phyloP scores from a whole-genome alignment of 2,329 filamentous ascomycete species.

The Colletotrichum sojae region DNA sequence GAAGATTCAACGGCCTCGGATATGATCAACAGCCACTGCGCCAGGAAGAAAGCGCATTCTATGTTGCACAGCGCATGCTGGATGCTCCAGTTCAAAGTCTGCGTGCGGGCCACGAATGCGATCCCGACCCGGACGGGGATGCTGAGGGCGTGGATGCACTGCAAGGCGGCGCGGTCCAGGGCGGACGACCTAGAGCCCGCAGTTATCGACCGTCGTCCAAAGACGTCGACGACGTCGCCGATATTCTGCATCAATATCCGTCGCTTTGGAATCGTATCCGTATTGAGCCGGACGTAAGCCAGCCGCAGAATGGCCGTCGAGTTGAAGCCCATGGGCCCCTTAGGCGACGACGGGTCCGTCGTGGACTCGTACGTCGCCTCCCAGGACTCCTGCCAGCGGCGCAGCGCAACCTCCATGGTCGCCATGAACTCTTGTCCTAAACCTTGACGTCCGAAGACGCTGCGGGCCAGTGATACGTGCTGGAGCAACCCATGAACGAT shows the following conservation, averaged over 20 bases:
- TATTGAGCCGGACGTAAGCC: conserved; percentile 47
- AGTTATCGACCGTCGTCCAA: conserved; percentile 52
- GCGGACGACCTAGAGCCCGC: conserved; percentile 54
- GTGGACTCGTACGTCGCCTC: conserved; percentile 66
- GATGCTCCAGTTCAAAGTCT: conserved; percentile 69
- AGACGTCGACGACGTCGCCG: conserved; percentile 58
- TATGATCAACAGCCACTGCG: conserved; percentile 54
- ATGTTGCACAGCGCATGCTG: conserved; percentile 68
- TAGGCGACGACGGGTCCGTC: conserved; percentile 66
- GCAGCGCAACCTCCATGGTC: conserved; percentile 60
- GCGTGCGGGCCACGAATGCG: conserved; percentile 65
- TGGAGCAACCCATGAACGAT: conserved; percentile 68
- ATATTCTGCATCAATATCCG: conserved; percentile 63
- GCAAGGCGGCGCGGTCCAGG: conserved; percentile 64
- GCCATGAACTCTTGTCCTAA: conserved; percentile 59
- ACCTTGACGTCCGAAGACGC: conserved; percentile 46
- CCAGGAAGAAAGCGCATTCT: conserved; percentile 64
- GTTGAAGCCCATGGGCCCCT: conserved; percentile 67
- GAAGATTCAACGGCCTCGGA: background rate
- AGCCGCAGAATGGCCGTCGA: conserved; percentile 48
- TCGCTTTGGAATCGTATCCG: conserved; percentile 48
- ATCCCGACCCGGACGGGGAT: conserved; percentile 68
- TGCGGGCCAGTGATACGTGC: conserved; percentile 66
- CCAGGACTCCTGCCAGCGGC: conserved; percentile 67
- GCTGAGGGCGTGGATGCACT: conserved; percentile 68